phyloP scores from a whole-genome alignment of 805 yeast genomes.

The Suhomyces prunicola region DNA sequence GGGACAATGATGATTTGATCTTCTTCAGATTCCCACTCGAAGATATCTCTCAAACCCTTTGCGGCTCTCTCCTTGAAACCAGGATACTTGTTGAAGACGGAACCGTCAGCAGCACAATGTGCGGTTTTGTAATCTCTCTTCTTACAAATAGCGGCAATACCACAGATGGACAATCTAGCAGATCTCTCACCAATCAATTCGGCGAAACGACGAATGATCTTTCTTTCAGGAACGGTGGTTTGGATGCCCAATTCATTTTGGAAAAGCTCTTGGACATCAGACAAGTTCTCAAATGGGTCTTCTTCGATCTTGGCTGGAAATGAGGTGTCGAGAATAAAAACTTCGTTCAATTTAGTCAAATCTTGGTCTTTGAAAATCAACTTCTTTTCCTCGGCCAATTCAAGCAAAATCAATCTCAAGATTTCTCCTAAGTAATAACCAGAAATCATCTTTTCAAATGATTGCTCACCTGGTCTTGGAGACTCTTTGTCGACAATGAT shows the following conservation, averaged over 20 bases:
- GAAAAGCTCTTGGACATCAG: slow-evolving; percentile 70
- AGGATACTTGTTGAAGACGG: slow-evolving; percentile 92
- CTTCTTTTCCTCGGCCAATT: slow-evolving; percentile 57
- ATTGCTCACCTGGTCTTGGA: slow-evolving; percentile 95
- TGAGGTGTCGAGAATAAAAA: slow-evolving; percentile 85
- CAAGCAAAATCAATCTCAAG: slow-evolving; percentile 74
- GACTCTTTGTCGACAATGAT: slow-evolving; percentile 74
- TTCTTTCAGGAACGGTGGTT: slow-evolving; percentile 76
- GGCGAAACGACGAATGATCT: slow-evolving; percentile 75
- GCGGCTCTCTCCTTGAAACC: slow-evolving; percentile 88
- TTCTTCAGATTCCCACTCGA: slow-evolving; percentile 66
- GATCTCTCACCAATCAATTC: slow-evolving; percentile 90
- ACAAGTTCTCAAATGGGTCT: slow-evolving; percentile 82
- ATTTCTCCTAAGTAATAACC: slow-evolving; percentile 96
- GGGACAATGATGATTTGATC: slow-evolving; percentile 85
- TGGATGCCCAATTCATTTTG: slow-evolving; percentile 52
- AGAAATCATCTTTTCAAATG: slow-evolving; percentile 95
- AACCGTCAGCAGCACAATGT: slow-evolving; percentile 96
- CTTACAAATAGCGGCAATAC: slow-evolving; percentile 89
- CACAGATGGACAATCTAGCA: slow-evolving; percentile 89
- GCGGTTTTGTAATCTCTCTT: slow-evolving; percentile 76
- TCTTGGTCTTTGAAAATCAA: slow-evolving; percentile 71
- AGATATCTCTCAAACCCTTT: slow-evolving; percentile 80
- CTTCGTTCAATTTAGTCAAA: slow-evolving; percentile 52
- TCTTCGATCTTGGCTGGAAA: slow-evolving; percentile 84